Evolutionary conservation across 441 rosid genomes (phyloP).

Genomic region (Mallotus japonicus): DNA sequence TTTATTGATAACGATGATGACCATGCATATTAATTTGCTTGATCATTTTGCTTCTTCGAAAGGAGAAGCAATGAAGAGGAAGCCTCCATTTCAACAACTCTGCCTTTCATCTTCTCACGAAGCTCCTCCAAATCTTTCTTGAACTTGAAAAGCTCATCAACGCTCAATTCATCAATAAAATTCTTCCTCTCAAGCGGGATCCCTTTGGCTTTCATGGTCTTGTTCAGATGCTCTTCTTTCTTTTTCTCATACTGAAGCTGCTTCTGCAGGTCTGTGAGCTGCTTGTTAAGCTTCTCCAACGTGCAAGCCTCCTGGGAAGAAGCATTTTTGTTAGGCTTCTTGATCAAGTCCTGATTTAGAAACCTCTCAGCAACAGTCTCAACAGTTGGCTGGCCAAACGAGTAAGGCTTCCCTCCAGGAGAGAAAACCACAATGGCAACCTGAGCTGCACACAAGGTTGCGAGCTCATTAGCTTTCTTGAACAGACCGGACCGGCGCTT

Average conservation of each 20-base stretch:
- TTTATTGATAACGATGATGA: too few relatives aligned
- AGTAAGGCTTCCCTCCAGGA: slow-evolving; percentile 39
- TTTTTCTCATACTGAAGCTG: slow-evolving; percentile 12
- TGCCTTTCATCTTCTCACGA: not conserved
- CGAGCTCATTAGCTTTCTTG: slow-evolving; percentile 51
- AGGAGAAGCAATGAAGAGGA: slow-evolving; percentile 25
- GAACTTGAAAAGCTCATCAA: slow-evolving; percentile 5
- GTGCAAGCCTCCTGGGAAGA: not conserved
- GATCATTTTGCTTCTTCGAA: not conserved
- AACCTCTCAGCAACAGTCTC: slow-evolving; percentile 30
- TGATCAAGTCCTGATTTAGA: slow-evolving; percentile 18
- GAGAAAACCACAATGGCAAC: slow-evolving; percentile 44
- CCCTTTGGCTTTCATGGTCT: not conserved
- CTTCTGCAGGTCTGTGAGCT: slow-evolving; percentile 12
- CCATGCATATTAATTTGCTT: too few relatives aligned
- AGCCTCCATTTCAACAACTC: slow-evolving; percentile 22
- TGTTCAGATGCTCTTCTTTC: not conserved
- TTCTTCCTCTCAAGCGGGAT: not conserved
- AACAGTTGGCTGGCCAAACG: slow-evolving; percentile 45
- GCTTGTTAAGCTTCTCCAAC: slow-evolving; percentile 9
- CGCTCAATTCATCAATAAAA: not conserved
- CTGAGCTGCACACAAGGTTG: slow-evolving; percentile 41
- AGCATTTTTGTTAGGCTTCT: not conserved
- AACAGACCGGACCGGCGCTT: slow-evolving; percentile 47
- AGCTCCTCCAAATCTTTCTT: slow-evolving; percentile 19